Evolutionary conservation across 805 yeast species (phyloP).

Genomic region (Priceomyces carsonii): DNA sequence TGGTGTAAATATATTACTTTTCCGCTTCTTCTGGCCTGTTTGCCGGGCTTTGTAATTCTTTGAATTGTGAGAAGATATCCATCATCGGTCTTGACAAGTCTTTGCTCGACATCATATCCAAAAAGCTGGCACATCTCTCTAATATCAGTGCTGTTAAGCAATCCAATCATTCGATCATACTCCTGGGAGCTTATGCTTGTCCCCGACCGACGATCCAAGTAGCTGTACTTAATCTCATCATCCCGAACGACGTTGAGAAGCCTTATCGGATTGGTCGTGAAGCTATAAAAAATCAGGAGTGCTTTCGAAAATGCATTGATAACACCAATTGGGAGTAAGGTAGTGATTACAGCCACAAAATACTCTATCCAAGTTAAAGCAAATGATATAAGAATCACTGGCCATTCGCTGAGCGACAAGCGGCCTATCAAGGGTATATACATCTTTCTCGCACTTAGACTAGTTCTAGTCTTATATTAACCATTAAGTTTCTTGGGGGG

Average conservation of each 20-base stretch:
- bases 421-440: conserved; percentile 47
- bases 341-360: conserved; percentile 44
- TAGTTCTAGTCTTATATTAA: no score
- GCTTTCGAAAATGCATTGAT: conserved; percentile 36
- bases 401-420: conserved; percentile 50
- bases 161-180: conserved; percentile 31
- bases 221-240: conserved; percentile 21
- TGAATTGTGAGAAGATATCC: conserved; percentile 77
- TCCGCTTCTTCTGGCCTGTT: conserved; percentile 21
- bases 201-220: conserved; percentile 17
- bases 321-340: conserved; percentile 44
- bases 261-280: conserved; percentile 27
- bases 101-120: conserved; percentile 74
- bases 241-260: conserved; percentile 13
- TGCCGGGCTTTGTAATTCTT: conserved; percentile 47
- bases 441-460: no score
- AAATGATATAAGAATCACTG: conserved; percentile 45
- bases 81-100: conserved; percentile 75
- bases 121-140: conserved; percentile 66
- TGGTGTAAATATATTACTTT: conserved; percentile 82
- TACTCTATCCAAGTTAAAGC: conserved; percentile 52
- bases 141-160: conserved; percentile 53
- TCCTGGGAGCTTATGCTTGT: conserved; percentile 17
- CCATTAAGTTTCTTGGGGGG: no score
- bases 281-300: conserved; percentile 24